Base-by-base conservation (phyloP, 2,329 filamentous ascomycete genomes). In the Ilyonectria robusta region DNA sequence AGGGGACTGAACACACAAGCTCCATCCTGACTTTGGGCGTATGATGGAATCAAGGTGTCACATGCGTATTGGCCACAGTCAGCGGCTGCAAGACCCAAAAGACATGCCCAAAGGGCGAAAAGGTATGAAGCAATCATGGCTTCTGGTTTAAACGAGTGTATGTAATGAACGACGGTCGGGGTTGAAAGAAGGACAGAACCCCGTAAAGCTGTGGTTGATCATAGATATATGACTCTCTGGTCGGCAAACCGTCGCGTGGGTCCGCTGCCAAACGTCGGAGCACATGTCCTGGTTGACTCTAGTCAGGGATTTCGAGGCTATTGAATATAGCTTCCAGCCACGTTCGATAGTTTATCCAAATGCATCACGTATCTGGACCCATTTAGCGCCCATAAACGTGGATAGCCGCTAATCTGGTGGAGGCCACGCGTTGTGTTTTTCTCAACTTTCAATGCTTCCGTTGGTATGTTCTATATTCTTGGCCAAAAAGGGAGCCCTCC, bases 91-190 rank as follows among this genome's bases (percentile, higher is more conserved):
- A 48, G 37, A 37, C 44, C 56, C 29, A 59, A n/a, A 40, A 59
- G 44, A 29, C 56, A 35, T 23, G 44, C 44, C 33, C 44, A 59
- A 29, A 59, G 46, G 56, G 56, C 56, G 11, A 59, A 10, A 35
- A 59, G 31, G 13, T 48, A 48, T 13, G 56, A 59, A 48, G 44
- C 44, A 59, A 59, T 50, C 56, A 59, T 50, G 56, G 21, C 44
- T 59, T 50, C 31, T 42, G 15, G 40, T 42, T 42, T 50, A 17
- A 50, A 26, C 46, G 46, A 50, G 17, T 50, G 46, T 26, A 15
- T 50, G 46, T 10, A 50, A 50, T 4, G 46, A 50, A 50, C 6
- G 46, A 50, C 21, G 21, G 46, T 50, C 21, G 46, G 15, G 21
- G 19, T 26, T 26, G 46, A 50, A n/a, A 29, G 46, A 50, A 15